These are phyloP conservation scores for Aureobasidium pullulans DNA, from an alignment of 2,329 filamentous ascomycete species.

Conservation along the genomic window DNA sequence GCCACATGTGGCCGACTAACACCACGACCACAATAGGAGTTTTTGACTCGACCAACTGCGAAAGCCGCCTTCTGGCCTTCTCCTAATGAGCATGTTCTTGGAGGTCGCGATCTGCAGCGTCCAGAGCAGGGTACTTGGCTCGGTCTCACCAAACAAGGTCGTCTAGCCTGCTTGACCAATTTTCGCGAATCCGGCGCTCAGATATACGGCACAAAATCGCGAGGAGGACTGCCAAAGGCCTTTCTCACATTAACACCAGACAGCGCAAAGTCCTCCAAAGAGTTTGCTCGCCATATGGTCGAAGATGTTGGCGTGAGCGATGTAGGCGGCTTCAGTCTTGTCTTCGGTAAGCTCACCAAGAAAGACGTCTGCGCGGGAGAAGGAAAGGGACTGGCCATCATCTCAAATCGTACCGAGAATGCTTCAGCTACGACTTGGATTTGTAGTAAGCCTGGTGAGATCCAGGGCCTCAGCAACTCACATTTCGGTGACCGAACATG, in stretches of 20 bases:
- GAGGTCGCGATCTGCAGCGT: constrained; percentile 55
- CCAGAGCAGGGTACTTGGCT: constrained; percentile 57
- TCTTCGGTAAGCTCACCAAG: constrained; percentile 45
- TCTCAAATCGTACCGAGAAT: constrained; percentile 55
- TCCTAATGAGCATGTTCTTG: constrained; percentile 49
- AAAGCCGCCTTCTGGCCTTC: constrained; percentile 53
- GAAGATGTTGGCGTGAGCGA: constrained; percentile 47
- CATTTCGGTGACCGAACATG: constrained; percentile 52
- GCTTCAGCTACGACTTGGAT: constrained; percentile 47
- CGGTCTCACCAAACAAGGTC: constrained; percentile 53
- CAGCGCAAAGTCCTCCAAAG: constrained; percentile 35
- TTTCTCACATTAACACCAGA: constrained; percentile 44
- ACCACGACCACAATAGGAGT: constrained; percentile 41
- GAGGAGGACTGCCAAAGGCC: constrained; percentile 54
- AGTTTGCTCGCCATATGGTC: constrained; percentile 49
- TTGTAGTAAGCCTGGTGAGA: constrained; percentile 41
- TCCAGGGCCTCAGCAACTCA: constrained; percentile 55
- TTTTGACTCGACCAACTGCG: constrained; percentile 53
- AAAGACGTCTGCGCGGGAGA: neutral
- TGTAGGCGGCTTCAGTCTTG: constrained; percentile 56
- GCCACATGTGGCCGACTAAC: neutral
- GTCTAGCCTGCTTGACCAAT: constrained; percentile 57
- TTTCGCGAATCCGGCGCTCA: constrained; percentile 47
- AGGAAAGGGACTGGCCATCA: constrained; percentile 43
- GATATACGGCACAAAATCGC: constrained; percentile 41